Base-by-base conservation (phyloP, 495 filamentous ascomycete species). In the Penicillium nucicola region DNA sequence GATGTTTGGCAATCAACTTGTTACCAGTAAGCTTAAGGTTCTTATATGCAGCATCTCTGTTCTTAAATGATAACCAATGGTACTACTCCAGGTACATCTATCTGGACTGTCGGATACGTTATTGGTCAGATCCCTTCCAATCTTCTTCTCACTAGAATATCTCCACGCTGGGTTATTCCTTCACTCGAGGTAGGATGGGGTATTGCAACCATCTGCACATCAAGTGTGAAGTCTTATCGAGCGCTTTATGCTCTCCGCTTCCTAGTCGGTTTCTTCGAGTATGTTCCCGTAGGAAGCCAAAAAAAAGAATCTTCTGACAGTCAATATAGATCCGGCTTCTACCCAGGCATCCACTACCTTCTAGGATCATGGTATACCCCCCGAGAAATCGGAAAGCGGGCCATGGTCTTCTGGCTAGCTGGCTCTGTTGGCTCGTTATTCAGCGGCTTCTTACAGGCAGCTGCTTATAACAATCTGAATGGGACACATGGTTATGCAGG, bases 41-140 rank as follows among this genome's bases (percentile, higher is more conserved):
- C 17, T 40, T 6, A 13, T 5, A 23, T 41, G 10, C 1, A 15
- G 14, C 2, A 19, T 43, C 4, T 12, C 8, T 3, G 17, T 14
- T 32, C 43, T 57, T 81, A 13, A 59, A 68, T 69, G 68, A 14
- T 79, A 74, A 33, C 61, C 79, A 57, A 22, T 56, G 1, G 53
- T 48, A 28, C 0, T 8, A 9, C 25, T 15, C 28, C 41, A 35
- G 50, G 73, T 55, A 69, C 65, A 22, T 76, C 75, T 1, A 70
- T 66, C 39, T 85, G 74, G 66, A 84, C 79, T 1, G 75, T 80
- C 10, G 82, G 81, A 17, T 79, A 82, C 56, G 73, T 84, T 5
- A 66, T 83, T 32, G 80, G 78, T 15, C 69, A 83, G 57, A 74
- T 84, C 34, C 81, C 80, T 0, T 73, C 68, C 56, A 77, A 82